Base-by-base conservation (phyloP, 2,329 filamentous ascomycete genomes). In the Eurotiales sp. region DNA sequence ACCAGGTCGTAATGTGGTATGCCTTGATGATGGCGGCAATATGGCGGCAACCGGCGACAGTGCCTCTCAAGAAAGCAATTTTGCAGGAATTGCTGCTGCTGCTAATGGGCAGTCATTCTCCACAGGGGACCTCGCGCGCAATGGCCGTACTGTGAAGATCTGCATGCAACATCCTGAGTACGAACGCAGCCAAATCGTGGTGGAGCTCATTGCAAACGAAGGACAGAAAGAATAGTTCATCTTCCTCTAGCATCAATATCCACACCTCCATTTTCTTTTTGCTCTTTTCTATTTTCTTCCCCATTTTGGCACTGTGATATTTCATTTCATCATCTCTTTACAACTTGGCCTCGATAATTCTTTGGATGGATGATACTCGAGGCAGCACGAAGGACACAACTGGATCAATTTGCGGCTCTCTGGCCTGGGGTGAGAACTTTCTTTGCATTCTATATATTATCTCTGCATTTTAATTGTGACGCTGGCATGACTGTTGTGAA, bases 151-250 rank as follows among this genome's bases (percentile, higher is more conserved):
- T 1, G 86, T 97, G 62, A 99, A 99, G 80, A 83, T 99, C 60
- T 87, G 86, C 61, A 91, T 99, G 88, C 88, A 90, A 64, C 93
- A 99, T 73, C 93, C 93, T 0, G 88, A 95, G 71, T 78, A 87
- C 56, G 82, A 89, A 53, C 84, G 87, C 47, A 86, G 84, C 64
- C 91, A 96, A 75, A 84, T 99, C 58, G 85, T 99, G 56, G 77
- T 97, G 56, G 93, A 99, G 74, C 79, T 99, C 79, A 74, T 96
- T 58, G 80, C 97, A 60, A 97, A 97, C 68, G 88, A 95, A 63
- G 91, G 89, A 5, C 87, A 92, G 56, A 80, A 77, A 61, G 79
- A 82, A 55, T 75, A 56, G 27, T 25, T 15, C 8, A 36, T 23
- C 23, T 23, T 5, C 19, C 23, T 34, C 6, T 34, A 12, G 14